Evolutionary conservation across 106 monocot species (phyloP).

Genomic region (Dendrobium nobile): DNA sequence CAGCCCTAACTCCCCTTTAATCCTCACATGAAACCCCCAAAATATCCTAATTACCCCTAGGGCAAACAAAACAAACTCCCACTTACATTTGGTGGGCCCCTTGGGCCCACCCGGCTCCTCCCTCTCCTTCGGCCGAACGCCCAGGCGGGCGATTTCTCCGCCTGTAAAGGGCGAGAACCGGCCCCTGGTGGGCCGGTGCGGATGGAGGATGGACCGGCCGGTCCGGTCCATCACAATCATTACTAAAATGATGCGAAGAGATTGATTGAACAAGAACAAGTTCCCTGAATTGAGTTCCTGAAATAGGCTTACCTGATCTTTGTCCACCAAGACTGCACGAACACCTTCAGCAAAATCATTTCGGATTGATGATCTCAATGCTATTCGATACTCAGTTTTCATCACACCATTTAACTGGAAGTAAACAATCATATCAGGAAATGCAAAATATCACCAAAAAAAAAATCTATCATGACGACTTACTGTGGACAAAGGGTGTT

Average conservation of each 20-base stretch:
- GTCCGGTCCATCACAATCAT: too few relatives aligned
- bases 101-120: too few relatives aligned
- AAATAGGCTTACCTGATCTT: conserved; percentile 46
- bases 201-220: too few relatives aligned
- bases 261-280: neutral
- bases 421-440: neutral
- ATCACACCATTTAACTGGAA: conserved; percentile 61
- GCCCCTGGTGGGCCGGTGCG: too few relatives aligned
- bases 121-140: too few relatives aligned
- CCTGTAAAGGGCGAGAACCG: too few relatives aligned
- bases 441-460: neutral
- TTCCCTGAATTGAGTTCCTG: neutral
- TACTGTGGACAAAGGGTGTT: conserved; percentile 47
- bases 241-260: neutral
- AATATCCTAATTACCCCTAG: too few relatives aligned
- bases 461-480: neutral
- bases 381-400: conserved; percentile 61
- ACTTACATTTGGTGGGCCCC: too few relatives aligned
- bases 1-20: too few relatives aligned
- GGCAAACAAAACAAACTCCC: too few relatives aligned
- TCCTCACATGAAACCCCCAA: too few relatives aligned
- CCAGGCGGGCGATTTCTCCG: too few relatives aligned
- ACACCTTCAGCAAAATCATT: conserved; percentile 77
- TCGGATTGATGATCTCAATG: conserved; percentile 43
- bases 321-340: conserved; percentile 64